These are phyloP conservation scores for Ilex aquifolium DNA, from an alignment of 257 asterid species.

Conservation along the genomic window DNA sequence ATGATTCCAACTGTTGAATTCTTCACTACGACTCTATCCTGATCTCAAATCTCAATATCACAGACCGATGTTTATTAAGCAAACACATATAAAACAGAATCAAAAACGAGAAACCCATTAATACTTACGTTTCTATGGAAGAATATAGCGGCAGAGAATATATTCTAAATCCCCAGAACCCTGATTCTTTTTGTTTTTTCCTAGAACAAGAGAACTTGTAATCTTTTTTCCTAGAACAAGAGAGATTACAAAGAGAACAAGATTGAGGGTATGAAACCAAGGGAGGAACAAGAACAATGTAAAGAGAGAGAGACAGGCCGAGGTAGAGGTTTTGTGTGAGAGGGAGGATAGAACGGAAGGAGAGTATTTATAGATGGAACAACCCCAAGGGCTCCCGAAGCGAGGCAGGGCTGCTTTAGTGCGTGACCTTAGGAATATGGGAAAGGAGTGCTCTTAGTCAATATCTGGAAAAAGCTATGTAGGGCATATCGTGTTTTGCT, in stretches of 20 bases:
- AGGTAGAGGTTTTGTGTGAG: background rate
- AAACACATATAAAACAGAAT: background rate
- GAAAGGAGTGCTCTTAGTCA: background rate
- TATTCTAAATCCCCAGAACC: no score
- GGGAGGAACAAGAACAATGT: background rate
- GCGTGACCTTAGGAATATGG: no score
- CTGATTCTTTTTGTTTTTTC: no score
- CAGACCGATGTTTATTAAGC: background rate
- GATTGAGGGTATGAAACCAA: background rate
- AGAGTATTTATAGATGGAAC: conserved; percentile 11
- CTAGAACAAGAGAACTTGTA: background rate
- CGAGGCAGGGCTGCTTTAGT: no score
- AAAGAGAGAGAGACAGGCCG: background rate
- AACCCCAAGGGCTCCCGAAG: no score
- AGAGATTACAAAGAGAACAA: background rate
- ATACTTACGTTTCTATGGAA: background rate
- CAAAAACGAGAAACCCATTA: no score
- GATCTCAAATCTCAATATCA: no score
- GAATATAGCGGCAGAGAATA: background rate
- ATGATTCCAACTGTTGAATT: no score
- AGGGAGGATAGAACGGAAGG: conserved; percentile 1
- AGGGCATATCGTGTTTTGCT: no score
- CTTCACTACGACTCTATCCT: no score
- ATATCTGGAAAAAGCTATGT: background rate
- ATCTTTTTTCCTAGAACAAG: background rate